These are phyloP conservation scores for Stachybotrys elegans DNA, from an alignment of 2,329 filamentous ascomycete genomes.

Conservation along the genomic window DNA sequence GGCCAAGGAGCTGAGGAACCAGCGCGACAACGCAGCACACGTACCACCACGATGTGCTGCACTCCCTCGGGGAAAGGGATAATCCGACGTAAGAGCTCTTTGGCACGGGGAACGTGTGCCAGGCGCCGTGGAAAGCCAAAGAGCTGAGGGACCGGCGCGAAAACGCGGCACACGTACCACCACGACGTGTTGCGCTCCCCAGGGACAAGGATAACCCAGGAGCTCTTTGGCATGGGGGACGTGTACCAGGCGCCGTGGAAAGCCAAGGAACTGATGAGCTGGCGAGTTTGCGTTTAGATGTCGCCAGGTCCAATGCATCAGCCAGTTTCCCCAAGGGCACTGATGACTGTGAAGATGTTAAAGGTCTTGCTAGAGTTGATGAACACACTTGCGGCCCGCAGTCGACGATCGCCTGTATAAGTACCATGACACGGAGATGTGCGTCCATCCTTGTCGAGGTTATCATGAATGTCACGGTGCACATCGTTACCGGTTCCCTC, in stretches of 20 bases:
- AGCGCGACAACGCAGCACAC: slow-evolving; percentile 45
- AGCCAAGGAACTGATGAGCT: slow-evolving; percentile 66
- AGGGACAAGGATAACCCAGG: slow-evolving; percentile 52
- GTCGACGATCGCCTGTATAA: too few species aligned
- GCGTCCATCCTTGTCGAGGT: too few species aligned
- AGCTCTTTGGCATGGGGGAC: slow-evolving; percentile 47
- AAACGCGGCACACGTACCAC: slow-evolving; percentile 62
- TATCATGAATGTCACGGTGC: too few species aligned
- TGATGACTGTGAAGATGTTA: too few species aligned
- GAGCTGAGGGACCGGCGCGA: slow-evolving; percentile 71
- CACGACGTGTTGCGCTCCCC: slow-evolving; percentile 60
- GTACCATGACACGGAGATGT: too few species aligned
- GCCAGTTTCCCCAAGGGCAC: too few species aligned
- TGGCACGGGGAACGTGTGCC: slow-evolving; percentile 48
- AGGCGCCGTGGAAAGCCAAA: slow-evolving; percentile 61
- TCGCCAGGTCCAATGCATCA: too few species aligned
- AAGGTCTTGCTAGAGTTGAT: too few species aligned
- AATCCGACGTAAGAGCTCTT: slow-evolving; percentile 54
- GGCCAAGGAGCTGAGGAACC: too few species aligned
- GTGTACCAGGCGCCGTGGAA: slow-evolving; percentile 54
- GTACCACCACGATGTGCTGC: slow-evolving; percentile 67
- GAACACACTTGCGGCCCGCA: too few species aligned
- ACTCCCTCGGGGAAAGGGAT: slow-evolving; percentile 49
- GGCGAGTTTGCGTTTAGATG: too few species aligned
- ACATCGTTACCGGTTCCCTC: too few species aligned